A percentile compares a stretch with the other conserved stretches of the same genome.
Conservation (phyloP, 2,329 filamentous ascomycete species). For the Fusarium scirpi region DNA sequence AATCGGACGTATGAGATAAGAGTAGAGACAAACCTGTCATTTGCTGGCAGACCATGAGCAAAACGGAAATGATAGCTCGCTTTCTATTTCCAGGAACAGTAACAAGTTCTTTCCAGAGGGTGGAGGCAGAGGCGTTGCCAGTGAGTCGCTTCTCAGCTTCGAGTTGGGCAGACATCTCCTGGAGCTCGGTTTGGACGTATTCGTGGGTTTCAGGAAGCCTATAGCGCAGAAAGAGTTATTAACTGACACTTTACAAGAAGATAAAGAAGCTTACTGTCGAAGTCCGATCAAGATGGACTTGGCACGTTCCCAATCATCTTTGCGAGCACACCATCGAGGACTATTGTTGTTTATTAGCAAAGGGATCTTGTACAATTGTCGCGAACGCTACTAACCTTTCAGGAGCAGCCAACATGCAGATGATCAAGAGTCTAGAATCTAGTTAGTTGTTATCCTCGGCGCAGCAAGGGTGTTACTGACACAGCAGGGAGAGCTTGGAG, state of each 20-base stretch:
- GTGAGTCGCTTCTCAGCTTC: constrained; percentile 70
- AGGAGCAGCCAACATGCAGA: constrained; percentile 70
- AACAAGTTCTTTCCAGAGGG: constrained; percentile 74
- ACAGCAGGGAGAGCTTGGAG: constrained; percentile 74
- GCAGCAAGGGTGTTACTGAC: constrained; percentile 37
- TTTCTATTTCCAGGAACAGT: constrained; percentile 71
- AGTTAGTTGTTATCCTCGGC: background rate
- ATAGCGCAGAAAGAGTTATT: constrained; percentile 5
- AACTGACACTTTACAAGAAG: too few species aligned
- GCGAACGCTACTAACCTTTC: constrained; percentile 52
- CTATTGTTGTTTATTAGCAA: constrained; percentile 56
- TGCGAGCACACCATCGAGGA: constrained; percentile 75
- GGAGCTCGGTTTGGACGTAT: constrained; percentile 69
- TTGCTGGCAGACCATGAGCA: constrained; percentile 75
- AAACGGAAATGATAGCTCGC: constrained; percentile 71
- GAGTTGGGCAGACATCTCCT: constrained; percentile 71
- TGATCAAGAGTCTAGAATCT: constrained; percentile 59
- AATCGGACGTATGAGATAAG: background rate
- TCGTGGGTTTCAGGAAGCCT: constrained; percentile 65
- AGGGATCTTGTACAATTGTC: background rate
- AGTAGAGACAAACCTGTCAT: constrained; percentile 63
- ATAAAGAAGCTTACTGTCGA: constrained; percentile 47
- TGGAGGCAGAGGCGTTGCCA: constrained; percentile 65
- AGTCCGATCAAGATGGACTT: constrained; percentile 66
- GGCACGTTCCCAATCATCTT: constrained; percentile 75